Evolutionary conservation across 352 stramenopile genomes (phyloP).

Genomic region (Globisporangium echinulatum): DNA sequence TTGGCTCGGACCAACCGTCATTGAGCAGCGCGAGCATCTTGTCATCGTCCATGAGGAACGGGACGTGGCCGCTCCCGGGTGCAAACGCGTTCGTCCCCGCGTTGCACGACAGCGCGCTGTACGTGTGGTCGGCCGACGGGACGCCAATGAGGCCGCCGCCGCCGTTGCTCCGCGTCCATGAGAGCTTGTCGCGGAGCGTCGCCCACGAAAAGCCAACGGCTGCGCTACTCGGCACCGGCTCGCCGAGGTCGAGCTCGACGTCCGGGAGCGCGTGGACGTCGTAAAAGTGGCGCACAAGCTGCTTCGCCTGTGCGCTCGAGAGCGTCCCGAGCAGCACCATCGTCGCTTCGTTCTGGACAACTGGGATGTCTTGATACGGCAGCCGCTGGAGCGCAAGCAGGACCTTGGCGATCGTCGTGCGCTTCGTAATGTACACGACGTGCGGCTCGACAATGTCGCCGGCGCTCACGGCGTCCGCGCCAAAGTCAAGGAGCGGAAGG

Average conservation of each 20-base stretch:
- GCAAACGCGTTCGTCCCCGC: slow-evolving; percentile 10
- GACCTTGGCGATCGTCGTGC: slow-evolving; percentile 60
- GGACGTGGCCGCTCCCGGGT: slow-evolving; percentile 18
- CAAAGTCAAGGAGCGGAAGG: slow-evolving; percentile 76
- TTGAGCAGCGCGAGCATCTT: slow-evolving; percentile 76
- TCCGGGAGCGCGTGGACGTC: slow-evolving; percentile 34
- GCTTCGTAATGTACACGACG: slow-evolving; percentile 69
- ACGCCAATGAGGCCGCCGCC: slow-evolving; percentile 59
- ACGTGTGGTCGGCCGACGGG: slow-evolving; percentile 59
- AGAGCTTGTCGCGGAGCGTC: slow-evolving; percentile 55
- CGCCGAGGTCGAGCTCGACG: slow-evolving; percentile 69
- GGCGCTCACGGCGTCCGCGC: slow-evolving; percentile 33
- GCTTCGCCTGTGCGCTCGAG: slow-evolving; percentile 42
- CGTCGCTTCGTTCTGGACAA: slow-evolving; percentile 58
- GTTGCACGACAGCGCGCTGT: slow-evolving; percentile 47
- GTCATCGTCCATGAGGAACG: slow-evolving; percentile 78
- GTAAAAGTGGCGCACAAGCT: slow-evolving; percentile 63
- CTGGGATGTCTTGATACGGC: slow-evolving; percentile 62
- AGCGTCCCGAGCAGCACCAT: slow-evolving; percentile 71
- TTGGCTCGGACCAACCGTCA: slow-evolving; percentile 53
- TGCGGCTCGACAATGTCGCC: slow-evolving; percentile 67
- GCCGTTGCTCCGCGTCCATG: slow-evolving; percentile 25
- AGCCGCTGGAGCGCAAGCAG: slow-evolving; percentile 68
- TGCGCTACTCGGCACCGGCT: slow-evolving; percentile 32
- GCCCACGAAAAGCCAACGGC: slow-evolving; percentile 43